These are phyloP conservation scores for Solanum pimpinellifolium DNA, from an alignment of 257 asterid species.

Conservation along the genomic window DNA sequence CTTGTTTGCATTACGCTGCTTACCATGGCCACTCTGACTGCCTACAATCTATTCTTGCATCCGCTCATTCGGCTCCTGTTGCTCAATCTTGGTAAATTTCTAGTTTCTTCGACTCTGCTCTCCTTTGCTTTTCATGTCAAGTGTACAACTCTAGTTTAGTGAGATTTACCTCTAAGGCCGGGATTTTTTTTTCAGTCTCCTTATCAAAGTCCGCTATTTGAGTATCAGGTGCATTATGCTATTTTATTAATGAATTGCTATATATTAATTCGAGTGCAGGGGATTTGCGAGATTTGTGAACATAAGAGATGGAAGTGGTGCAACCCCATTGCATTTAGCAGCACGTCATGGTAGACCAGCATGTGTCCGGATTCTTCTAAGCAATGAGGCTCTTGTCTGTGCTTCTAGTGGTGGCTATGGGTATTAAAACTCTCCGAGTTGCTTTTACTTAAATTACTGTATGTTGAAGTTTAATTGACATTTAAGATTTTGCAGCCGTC, in stretches of 20 bases:
- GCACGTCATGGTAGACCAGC: constrained; percentile 54
- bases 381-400: constrained; percentile 68
- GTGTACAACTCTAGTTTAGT: neutral
- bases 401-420: constrained; percentile 64
- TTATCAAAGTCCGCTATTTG: neutral
- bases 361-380: constrained; percentile 48
- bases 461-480: neutral
- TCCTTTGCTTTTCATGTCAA: neutral
- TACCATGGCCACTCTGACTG: constrained; percentile 72
- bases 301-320: constrained; percentile 67
- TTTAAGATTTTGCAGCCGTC: constrained; percentile 25
- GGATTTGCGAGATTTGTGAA: constrained; percentile 74
- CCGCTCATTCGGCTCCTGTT: constrained; percentile 53
- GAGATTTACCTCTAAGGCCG: neutral
- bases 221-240: neutral
- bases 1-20: constrained; percentile 83
- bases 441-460: neutral
- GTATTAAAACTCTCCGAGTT: constrained; percentile 9
- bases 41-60: constrained; percentile 53
- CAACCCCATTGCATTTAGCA: constrained; percentile 86
- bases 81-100: constrained; percentile 60
- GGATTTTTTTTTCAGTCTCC: neutral
- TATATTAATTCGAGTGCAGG: constrained; percentile 29
- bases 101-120: neutral
- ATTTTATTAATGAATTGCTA: neutral